phyloP scores from a whole-genome alignment of 441 rosid genomes.

The Isatis lusitanica region DNA sequence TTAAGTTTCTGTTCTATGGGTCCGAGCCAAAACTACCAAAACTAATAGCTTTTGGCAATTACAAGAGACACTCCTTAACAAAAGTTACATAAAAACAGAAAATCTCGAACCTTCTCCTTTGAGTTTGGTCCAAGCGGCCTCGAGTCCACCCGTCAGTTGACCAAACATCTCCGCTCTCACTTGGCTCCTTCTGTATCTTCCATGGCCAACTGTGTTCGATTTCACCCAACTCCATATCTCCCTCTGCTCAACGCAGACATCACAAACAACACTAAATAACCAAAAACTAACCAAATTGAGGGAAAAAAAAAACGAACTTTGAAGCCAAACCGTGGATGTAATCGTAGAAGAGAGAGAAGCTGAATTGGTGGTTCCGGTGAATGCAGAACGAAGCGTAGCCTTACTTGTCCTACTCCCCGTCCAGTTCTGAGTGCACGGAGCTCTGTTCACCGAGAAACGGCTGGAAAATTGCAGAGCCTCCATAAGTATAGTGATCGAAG shows the following conservation, averaged over 20 bases:
- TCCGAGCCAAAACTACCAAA: neutral
- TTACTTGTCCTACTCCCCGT: neutral
- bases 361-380: slow-evolving; percentile 43
- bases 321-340: slow-evolving; percentile 55
- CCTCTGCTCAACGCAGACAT: slow-evolving; percentile 39
- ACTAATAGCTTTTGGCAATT: neutral
- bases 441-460: slow-evolving; percentile 26
- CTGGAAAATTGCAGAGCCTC: slow-evolving; percentile 36
- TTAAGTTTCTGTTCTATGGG: neutral
- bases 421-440: slow-evolving; percentile 8
- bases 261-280: neutral
- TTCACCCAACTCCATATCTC: slow-evolving; percentile 74
- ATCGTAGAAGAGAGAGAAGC: slow-evolving; percentile 54
- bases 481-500: slow-evolving; percentile 22
- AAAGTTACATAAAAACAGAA: neutral
- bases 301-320: neutral
- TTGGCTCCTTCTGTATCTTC: slow-evolving; percentile 45
- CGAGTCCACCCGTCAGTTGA: slow-evolving; percentile 86
- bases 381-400: slow-evolving; percentile 36
- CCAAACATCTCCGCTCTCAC: slow-evolving; percentile 97
- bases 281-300: neutral
- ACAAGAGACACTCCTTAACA: neutral
- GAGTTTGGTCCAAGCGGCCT: slow-evolving; percentile 96
- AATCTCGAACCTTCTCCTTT: slow-evolving; percentile 80
- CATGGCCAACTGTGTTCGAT: slow-evolving; percentile 43